These are phyloP conservation scores for Elsinoe perseae DNA, from an alignment of 2,329 filamentous ascomycete species.

Conservation along the genomic window DNA sequence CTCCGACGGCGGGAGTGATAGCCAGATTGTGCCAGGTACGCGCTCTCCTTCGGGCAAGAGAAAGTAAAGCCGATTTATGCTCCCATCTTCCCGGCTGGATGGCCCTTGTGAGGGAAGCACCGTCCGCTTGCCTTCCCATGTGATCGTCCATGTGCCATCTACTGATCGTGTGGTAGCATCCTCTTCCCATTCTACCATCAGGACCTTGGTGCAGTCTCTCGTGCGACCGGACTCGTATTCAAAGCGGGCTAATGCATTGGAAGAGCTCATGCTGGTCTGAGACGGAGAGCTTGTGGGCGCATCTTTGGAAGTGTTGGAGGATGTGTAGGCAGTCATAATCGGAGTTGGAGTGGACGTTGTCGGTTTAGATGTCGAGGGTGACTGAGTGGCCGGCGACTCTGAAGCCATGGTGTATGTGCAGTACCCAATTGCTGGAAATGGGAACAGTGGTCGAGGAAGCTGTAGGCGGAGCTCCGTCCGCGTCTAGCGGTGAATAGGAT, in stretches of 20 bases:
- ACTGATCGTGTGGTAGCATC: conserved; percentile 43
- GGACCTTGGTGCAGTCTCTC: conserved; percentile 77
- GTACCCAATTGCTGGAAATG: neutral
- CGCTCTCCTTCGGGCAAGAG: conserved; percentile 64
- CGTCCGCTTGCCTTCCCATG: conserved; percentile 69
- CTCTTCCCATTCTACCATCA: conserved; percentile 88
- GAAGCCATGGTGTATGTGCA: neutral
- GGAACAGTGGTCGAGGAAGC: neutral
- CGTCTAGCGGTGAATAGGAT: conserved; percentile 8
- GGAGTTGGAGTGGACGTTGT: conserved; percentile 13
- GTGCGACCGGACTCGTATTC: conserved; percentile 73
- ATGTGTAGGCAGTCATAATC: neutral
- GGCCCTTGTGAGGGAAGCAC: conserved; percentile 53
- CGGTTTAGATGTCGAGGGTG: neutral
- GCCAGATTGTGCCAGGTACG: conserved; percentile 64
- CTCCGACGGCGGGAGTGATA: conserved; percentile 45
- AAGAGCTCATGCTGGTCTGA: conserved; percentile 42
- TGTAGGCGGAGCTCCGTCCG: neutral
- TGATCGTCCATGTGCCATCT: conserved; percentile 62
- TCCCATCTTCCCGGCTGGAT: conserved; percentile 27
- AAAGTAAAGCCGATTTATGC: conserved; percentile 64
- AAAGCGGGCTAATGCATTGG: conserved; percentile 67
- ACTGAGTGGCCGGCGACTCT: conserved; percentile 13
- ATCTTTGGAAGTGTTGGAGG: neutral
- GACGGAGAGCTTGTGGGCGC: conserved; percentile 24